Evolutionary conservation across 305 asterid genomes (phyloP), one percentile per base, ranked within the genome.

Genomic region (Plantago rigida): DNA sequence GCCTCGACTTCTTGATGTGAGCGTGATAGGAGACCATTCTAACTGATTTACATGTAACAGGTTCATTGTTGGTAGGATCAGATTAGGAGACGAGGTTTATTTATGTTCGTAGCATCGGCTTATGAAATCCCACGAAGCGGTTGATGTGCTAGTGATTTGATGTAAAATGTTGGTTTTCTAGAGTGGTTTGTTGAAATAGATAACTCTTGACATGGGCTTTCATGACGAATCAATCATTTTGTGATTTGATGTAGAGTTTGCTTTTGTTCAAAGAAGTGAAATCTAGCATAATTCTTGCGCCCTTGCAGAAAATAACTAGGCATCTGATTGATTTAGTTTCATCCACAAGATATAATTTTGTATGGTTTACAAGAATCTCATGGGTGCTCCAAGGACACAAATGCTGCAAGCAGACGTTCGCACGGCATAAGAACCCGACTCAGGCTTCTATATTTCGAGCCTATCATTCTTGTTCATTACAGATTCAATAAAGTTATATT

Each of bases 1-100:
- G 74, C 76, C 63, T 53, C 73, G 68, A 42, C 67, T 10, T 59
- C 70, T 8, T 79, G 64, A 31, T 66, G 24, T 28, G 64, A 59
- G 22, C 64, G 60, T 39, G 67, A 63, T 9, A 63, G 69, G 69
- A 57, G 73, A 72, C n/a, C 66, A 66, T n/a, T 56, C 65, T 42
- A 70, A 56, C 65, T 65, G 60, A 71, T 55, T 48, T 41, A 50
- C 36, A 1, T 7, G 7, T 52, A 53, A 60, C 48, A 42, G 12
- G 39, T 39, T 39, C 17, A 14, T 45, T 34, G 22, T 51, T 28
- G 19, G 26, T 59, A 60, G 28, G 39, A 60, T 28, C 12, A 46
- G 63, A 60, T 31, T 49, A 34, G 46, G 36, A 47, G 63, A 39
- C 13, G 49, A 45, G 22, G 13, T 22, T 29, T 48, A 5, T 8